Evolutionary conservation across 371 early-diverging fungal species (phyloP).

Genomic region (Catenaria anguillulae): DNA sequence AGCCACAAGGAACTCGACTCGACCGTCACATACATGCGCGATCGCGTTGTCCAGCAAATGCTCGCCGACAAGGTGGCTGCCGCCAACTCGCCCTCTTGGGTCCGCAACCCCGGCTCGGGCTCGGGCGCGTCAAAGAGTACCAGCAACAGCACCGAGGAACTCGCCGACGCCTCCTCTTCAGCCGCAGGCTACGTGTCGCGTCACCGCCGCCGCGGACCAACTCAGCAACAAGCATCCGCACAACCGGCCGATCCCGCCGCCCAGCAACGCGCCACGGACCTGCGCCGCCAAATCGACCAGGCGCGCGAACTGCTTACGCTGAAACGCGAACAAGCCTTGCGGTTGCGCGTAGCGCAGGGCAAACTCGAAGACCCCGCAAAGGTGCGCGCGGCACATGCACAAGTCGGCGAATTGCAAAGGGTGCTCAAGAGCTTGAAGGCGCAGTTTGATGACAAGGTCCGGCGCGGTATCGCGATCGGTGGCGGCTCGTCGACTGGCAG

Average conservation of each 20-base stretch:
- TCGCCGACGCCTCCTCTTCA: not conserved
- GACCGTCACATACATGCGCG: constrained; percentile 18
- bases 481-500: not conserved
- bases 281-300: constrained; percentile 1
- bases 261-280: not conserved
- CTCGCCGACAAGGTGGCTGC: constrained; percentile 11
- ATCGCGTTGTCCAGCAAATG: constrained; percentile 19
- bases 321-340: not conserved
- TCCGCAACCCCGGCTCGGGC: not conserved
- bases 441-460: constrained; percentile 11
- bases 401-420: constrained; percentile 14
- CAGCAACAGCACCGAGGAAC: not conserved
- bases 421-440: constrained; percentile 16
- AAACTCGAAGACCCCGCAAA: not conserved
- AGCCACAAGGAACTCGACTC: constrained; percentile 28
- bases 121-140: not conserved
- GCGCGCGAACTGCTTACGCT: not conserved
- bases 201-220: constrained; percentile 1
- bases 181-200: not conserved
- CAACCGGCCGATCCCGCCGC: not conserved
- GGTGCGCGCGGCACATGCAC: constrained; percentile 20
- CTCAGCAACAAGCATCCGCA: not conserved
- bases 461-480: not conserved
- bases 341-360: not conserved
- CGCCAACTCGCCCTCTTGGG: constrained; percentile 18